Base-by-base conservation (phyloP, 1,284 basidiomycete species). In the Hortiboletus rubellus region DNA sequence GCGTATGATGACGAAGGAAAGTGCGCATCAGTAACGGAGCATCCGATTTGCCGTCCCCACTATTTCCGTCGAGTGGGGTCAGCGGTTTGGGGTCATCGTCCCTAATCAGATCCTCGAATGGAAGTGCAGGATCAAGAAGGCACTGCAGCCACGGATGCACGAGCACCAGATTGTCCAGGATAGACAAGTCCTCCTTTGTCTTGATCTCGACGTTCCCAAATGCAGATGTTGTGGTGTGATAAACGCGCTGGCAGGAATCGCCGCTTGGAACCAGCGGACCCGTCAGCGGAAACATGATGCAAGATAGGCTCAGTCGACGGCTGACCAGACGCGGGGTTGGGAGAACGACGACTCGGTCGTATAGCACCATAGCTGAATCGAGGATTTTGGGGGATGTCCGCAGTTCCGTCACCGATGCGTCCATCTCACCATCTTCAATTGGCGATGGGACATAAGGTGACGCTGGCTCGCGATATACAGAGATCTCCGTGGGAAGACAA, bases 91-190 rank as follows among this genome's bases (percentile, higher is more conserved):
- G 0, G 15, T 22, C 31, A 7, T 54, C 46, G 10, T 46, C 43
- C 11, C 2, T 24, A 38, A 9, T 33, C 45, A 31, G 15, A n/a
- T 44, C 40, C 3, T 30, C 41, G 17, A 42, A 40, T 9, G 30
- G 11, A 40, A 18, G 34, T 8, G 37, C 37, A 5, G 44, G 27
- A 37, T 55, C 54, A 7, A 46, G 37, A 17, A 56, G 54, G 30
- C 38, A 54, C 9, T 18, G n/a, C 4, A 58, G 27, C 56, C 56
- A 58, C 3, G 56, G 57, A 36, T 58, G 47, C 6, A 58, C 46
- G 11, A 57, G 41, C 2, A 57, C 41, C 2, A 57, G 17, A 33
- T 40, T 49, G 1, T 8, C 12, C 15, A 36, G 8, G n/a, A 18
- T 9, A 36, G 30, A 33, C 5, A 58, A 14, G 33, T 46, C 43